Evolutionary conservation across 768 basidiomycete genomes (phyloP), one percentile per base, ranked within the genome.

Genomic region (Phylloporus sp.): DNA sequence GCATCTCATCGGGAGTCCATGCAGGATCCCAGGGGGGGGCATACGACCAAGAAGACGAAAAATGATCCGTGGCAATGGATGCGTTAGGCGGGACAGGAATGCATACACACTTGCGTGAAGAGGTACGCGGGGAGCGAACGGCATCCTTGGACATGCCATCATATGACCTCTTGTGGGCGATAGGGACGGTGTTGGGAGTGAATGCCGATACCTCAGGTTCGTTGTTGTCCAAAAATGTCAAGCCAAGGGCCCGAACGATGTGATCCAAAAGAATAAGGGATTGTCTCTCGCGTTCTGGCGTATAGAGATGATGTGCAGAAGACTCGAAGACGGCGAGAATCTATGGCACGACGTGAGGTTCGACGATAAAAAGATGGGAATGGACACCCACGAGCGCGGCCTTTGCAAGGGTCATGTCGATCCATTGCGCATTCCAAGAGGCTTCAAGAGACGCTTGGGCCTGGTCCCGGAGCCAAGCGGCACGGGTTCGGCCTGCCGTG

Each of bases 291-390:
- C 81, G 75, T 18, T 77, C 74, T 5, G 76, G 70, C 18, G 73
- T 75, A 59, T 87, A 76, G 34, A 76, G 69, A 6, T 85, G 86
- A 49, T 90, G 84, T 5, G 82, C 76, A 1, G 84, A 89, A 0
- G 79, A 76, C 61, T 90, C 88, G 55, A 86, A 90, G 3, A 90
- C 68, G 6, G 87, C 83, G 9, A 90, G 72, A 39, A 90, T 79
- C 86, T 86, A 50, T 27, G 5, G n/a, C 14, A 13, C 11, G 2
- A 29, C 37, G 32, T 68, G 33, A 62, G 26, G 20, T 7, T 24
- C 17, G 11, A 11, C 23, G 8, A 28, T 7, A 20, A 26, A 43
- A 34, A n/a, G n/a, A n/a, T n/a, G n/a, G n/a, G n/a, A 42, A 39
- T 6, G 32, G 18, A 34, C 6, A 66, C 76, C 51, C 40, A 86